Percentiles rank a stretch among this genome's conserved stretches.
Evolutionary conservation across 1,284 basidiomycete genomes (phyloP).

Genomic region (Boletus semigastroideus): DNA sequence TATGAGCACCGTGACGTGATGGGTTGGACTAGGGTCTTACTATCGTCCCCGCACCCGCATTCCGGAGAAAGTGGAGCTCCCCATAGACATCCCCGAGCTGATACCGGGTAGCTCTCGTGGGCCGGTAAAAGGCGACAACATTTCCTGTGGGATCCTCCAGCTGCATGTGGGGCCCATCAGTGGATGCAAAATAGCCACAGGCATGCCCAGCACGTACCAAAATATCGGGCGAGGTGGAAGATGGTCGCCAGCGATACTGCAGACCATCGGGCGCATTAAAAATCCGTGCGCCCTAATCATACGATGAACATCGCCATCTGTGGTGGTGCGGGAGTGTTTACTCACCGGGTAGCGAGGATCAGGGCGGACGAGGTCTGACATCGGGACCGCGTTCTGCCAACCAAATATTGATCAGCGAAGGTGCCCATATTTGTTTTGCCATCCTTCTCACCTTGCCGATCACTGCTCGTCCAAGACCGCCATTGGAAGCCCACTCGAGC

Average conservation of each 20-base stretch:
- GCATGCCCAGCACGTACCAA: constrained; percentile 47
- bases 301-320: constrained; percentile 17
- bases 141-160: constrained; percentile 67
- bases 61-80: constrained; percentile 76
- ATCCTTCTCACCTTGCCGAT: constrained; percentile 66
- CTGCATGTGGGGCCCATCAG: constrained; percentile 40
- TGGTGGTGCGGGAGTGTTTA: background rate
- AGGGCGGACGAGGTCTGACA: constrained; percentile 73
- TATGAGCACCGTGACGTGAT: constrained; percentile 25
- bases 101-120: constrained; percentile 71
- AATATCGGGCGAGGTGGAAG: constrained; percentile 54
- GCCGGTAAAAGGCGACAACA: constrained; percentile 75
- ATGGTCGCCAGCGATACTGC: constrained; percentile 74
- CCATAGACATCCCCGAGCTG: constrained; percentile 81
- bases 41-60: constrained; percentile 75
- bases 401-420: constrained; percentile 22
- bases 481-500: constrained; percentile 78
- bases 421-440: constrained; percentile 1
- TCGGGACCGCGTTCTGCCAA: constrained; percentile 66
- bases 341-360: constrained; percentile 57
- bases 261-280: constrained; percentile 82
- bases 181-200: constrained; percentile 18
- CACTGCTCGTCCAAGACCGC: constrained; percentile 75
- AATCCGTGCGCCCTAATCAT: constrained; percentile 54
- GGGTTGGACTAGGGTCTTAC: constrained; percentile 40